Evolutionary conservation across 768 basidiomycete genomes (phyloP), one percentile per base, ranked within the genome.

Genomic region (Mycena vulgaris): DNA sequence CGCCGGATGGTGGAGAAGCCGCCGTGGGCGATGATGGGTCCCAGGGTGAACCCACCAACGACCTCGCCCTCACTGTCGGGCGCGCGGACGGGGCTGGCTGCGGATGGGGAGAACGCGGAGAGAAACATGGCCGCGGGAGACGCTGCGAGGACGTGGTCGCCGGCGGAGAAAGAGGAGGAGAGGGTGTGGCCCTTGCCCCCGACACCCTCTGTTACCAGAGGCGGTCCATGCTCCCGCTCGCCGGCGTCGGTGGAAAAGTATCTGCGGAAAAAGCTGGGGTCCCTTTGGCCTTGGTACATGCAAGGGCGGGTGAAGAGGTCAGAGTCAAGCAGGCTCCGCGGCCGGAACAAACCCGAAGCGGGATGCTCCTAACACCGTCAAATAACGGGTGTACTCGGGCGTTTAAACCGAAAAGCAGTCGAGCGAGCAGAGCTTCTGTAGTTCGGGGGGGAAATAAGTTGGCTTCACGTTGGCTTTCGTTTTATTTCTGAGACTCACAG

Each of bases 61-160:
- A 82, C 76, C 60, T 92, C 84, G 3, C 93, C 93, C 74, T 93
- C 92, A 21, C 87, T 88, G 73, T 95, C 93, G 7, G 89, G 88
- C 8, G 84, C 79, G 7, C 77, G 77, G 1, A 81, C 70, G 3
- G 80, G 64, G 1, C 83, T 77, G 9, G 71, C n/a, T 0, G 75
- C 69, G 0, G 84, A 75, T 2, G 87, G 84, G 25, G 83, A 86
- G 80, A 93, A 92, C 14, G 89, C 83, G 17, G 93, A 88, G 33
- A 95, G 83, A 73, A 95, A 95, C 79, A 90, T 84, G 0, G 93
- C 93, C 0, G 94, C 93, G 1, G 93, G 92, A 1, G 93, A 95
- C 19, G 83, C 73, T 19, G 79, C 75, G 27, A 66, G n/a, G 21
- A 35, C 31, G 2, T 25, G 13, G 7, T 39, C 30, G 31, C 47